Evolutionary conservation across 257 asterid species (phyloP).

Genomic region (Solanum habrochaites): DNA sequence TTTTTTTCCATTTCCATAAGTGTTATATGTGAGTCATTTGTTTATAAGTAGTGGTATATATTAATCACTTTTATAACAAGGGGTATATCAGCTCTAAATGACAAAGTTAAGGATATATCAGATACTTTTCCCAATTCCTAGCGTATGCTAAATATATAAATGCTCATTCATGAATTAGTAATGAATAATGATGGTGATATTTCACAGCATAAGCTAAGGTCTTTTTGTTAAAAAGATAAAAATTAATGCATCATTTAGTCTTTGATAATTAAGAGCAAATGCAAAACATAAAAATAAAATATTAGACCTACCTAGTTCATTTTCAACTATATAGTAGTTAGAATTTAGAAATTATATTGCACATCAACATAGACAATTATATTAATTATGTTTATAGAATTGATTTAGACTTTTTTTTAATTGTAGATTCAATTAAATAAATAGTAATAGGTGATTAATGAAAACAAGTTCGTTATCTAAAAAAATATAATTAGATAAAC

Average conservation of each 20-base stretch:
- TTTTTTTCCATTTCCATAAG: no score
- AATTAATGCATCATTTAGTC: neutral
- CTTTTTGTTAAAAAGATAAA: neutral
- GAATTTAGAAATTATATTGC: neutral
- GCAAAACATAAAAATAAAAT: neutral
- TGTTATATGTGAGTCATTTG: no score
- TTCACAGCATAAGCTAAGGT: neutral
- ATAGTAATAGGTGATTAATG: neutral
- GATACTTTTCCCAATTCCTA: no score
- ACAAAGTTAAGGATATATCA: no score
- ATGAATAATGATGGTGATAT: neutral
- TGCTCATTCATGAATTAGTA: neutral
- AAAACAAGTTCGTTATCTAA: no score
- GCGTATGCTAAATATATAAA: neutral
- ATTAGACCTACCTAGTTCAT: neutral
- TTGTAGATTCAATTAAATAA: neutral
- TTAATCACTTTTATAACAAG: no score
- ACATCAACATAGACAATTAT: neutral
- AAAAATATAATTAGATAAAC: neutral
- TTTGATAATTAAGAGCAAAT: neutral
- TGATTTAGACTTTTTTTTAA: neutral
- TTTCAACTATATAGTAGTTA: neutral
- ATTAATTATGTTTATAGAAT: neutral
- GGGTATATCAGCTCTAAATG: no score
- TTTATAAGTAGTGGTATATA: no score